Evolutionary conservation across 176 grass and related monocot species (phyloP), one percentile per base, ranked within the genome.

Genomic region (Aegilops sharonensis): DNA sequence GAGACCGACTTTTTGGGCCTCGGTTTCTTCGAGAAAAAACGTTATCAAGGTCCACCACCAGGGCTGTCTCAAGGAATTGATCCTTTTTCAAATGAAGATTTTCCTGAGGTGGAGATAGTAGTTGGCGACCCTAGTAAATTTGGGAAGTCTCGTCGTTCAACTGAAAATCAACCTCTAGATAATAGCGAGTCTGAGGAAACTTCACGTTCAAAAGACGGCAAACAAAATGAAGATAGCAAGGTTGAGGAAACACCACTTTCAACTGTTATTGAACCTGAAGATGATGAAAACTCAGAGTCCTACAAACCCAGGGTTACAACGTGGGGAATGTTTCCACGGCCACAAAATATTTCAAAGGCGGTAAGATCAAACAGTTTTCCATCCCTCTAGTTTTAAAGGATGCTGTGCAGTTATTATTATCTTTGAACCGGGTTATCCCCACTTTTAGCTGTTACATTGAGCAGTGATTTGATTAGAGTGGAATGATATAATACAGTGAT

Each of bases 91-190:
- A 52, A 75, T 75, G 68, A 87, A 0, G 75, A 87, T 83, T 87
- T 91, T 67, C 89, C 89, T 59, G 80, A 75, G 76, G 89, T 87
- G 75, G 89, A 91, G 81, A 91, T 91, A 84, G 87, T 91, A 74
- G 15, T 91, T 80, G 85, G 89, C 14, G 85, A 91, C 37, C 75
- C 59, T 68, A 87, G 85, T 77, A 91, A 62, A 91, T 87, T 91
- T 67, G 75, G 42, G 9, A 90, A 84, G 59, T 42, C 73, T 5
- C 66, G 2, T 64, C 64, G 57, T 71, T 47, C 74, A 45, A 83
- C 43, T 67, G 85, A 87, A 75, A 75, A 45, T 79, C 42, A 84
- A 91, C 89, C 80, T 13, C 43, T 67, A 68, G 80, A 60, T 24
- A 14, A 48, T 23, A 79, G 0, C 4, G 80, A 84, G 67, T 47